phyloP scores from a whole-genome alignment of 768 basidiomycete genomes.

The Multifurca ochricompacta region DNA sequence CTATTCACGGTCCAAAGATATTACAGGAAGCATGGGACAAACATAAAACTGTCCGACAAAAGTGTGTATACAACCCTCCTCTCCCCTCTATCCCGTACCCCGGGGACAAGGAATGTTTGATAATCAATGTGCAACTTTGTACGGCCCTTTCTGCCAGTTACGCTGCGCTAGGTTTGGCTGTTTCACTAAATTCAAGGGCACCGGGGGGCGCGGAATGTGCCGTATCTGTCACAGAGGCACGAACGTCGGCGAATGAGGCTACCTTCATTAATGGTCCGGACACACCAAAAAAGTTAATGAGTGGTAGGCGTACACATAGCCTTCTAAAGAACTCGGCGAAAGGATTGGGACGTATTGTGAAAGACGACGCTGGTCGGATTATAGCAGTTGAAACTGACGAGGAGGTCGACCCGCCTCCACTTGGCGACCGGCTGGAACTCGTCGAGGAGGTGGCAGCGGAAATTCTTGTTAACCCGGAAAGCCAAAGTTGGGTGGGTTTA shows the following conservation, averaged over 20 bases:
- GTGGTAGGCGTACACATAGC: not conserved
- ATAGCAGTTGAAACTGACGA: slow-evolving; percentile 14
- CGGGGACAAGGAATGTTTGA: slow-evolving; percentile 12
- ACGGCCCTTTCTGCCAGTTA: slow-evolving; percentile 43
- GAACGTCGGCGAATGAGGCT: slow-evolving; percentile 15
- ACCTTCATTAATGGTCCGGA: slow-evolving; percentile 1
- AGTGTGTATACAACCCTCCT: slow-evolving; percentile 49
- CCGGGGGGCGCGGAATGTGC: slow-evolving; percentile 60
- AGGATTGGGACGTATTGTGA: slow-evolving; percentile 14
- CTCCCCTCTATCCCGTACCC: no score
- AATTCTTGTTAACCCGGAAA: not conserved
- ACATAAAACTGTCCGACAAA: slow-evolving; percentile 82
- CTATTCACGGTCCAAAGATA: slow-evolving; percentile 72
- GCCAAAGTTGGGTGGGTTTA: slow-evolving; percentile 11
- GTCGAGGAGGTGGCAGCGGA: slow-evolving; percentile 12
- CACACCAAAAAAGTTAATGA: not conserved
- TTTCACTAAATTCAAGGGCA: slow-evolving; percentile 56
- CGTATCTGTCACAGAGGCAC: slow-evolving; percentile 15
- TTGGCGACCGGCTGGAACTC: not conserved
- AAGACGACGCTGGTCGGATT: slow-evolving; percentile 16
- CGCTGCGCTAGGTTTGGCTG: slow-evolving; percentile 63
- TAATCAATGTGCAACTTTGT: slow-evolving; percentile 8
- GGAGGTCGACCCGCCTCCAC: not conserved
- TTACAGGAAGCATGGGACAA: slow-evolving; percentile 86
- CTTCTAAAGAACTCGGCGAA: not conserved